Conservation (phyloP, 257 asterid genomes). For the Solanum virginianum region DNA sequence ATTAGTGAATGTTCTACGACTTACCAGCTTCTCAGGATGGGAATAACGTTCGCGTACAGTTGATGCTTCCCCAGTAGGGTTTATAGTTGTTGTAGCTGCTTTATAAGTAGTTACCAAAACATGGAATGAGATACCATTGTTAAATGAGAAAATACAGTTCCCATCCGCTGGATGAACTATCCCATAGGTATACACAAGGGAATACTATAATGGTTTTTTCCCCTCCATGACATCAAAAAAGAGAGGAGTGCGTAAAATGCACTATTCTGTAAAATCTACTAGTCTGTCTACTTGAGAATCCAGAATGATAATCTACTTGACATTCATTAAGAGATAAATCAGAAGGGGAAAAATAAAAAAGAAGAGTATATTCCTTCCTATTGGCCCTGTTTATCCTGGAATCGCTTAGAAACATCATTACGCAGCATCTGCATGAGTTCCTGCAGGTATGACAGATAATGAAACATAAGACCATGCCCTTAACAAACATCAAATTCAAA, state of each 20-base stretch:
- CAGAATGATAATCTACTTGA: not conserved
- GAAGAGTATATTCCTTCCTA: not conserved
- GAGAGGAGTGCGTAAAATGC: not conserved
- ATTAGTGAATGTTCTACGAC: too few relatives aligned
- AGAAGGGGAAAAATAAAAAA: not conserved
- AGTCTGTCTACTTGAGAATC: not conserved
- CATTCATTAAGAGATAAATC: not conserved
- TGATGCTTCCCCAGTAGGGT: not conserved
- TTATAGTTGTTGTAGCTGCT: not conserved
- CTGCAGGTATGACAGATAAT: conserved; percentile 10
- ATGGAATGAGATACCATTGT: not conserved
- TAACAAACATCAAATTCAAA: not conserved
- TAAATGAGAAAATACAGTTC: not conserved
- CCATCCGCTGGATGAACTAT: not conserved
- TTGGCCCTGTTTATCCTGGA: conserved; percentile 14
- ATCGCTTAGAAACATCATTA: conserved; percentile 26
- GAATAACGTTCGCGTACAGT: not conserved
- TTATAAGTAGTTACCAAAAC: not conserved
- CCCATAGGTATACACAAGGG: not conserved
- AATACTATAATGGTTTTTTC: not conserved
- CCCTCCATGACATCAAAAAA: not conserved
- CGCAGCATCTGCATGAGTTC: conserved; percentile 54
- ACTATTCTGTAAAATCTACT: too few relatives aligned
- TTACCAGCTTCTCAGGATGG: not conserved
- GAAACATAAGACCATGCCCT: not conserved